Percentiles rank a stretch among this genome's conserved stretches.
phyloP scores from a whole-genome alignment of 2,329 filamentous ascomycete species.

The Leptographium radiaticola region DNA sequence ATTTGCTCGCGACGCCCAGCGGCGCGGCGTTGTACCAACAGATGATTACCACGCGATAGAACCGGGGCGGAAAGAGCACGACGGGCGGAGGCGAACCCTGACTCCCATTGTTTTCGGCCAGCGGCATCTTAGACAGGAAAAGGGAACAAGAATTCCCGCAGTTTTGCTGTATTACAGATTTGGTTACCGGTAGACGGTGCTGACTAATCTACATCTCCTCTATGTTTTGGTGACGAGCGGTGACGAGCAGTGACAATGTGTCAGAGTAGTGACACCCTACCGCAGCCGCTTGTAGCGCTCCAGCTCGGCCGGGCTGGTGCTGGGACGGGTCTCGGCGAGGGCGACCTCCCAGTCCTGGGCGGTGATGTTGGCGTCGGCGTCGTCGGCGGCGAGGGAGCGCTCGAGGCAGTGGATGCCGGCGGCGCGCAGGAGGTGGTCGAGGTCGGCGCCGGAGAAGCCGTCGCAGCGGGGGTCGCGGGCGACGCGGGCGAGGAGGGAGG shows the following conservation, averaged over 20 bases:
- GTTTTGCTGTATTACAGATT: not conserved
- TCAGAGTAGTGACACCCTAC: not conserved
- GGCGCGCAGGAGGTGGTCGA: conserved; percentile 36
- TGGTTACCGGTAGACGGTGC: too few relatives aligned
- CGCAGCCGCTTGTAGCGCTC: conserved; percentile 9
- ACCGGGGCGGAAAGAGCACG: not conserved
- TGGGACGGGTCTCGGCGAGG: conserved; percentile 32
- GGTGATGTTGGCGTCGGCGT: conserved; percentile 18
- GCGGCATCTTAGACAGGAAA: not conserved
- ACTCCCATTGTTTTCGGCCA: not conserved
- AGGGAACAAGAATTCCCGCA: not conserved
- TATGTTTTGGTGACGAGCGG: not conserved
- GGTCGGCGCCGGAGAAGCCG: conserved; percentile 61
- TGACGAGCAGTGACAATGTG: too few relatives aligned
- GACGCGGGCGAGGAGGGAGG: conserved; percentile 42
- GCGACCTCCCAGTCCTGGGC: conserved; percentile 40
- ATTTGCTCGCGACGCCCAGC: not conserved
- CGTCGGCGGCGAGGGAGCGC: conserved; percentile 14
- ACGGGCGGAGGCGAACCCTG: not conserved
- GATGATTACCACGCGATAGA: not conserved
- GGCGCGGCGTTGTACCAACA: not conserved
- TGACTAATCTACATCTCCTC: too few relatives aligned
- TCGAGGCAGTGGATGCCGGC: conserved; percentile 25
- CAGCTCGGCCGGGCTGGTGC: conserved; percentile 23
- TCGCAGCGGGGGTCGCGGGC: conserved; percentile 55